phyloP scores from a whole-genome alignment of 2,329 filamentous ascomycete species.

The Cryoendolithus antarcticus region DNA sequence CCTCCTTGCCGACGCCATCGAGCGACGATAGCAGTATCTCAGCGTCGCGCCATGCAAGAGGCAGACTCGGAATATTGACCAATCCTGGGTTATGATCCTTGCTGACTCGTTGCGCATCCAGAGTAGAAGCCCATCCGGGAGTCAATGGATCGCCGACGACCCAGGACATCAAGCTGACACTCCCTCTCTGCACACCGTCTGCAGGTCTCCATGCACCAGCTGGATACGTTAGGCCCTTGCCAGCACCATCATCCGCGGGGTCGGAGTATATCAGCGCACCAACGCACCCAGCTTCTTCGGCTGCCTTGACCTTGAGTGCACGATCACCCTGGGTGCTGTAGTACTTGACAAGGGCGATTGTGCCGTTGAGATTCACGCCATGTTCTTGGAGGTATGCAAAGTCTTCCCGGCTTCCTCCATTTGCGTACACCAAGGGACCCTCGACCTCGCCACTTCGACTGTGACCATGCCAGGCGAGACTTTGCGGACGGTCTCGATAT shows the following conservation, averaged over 20 bases:
- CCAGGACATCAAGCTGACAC: slow-evolving; percentile 69
- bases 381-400: slow-evolving; percentile 60
- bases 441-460: slow-evolving; percentile 77
- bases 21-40: slow-evolving; percentile 65
- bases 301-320: slow-evolving; percentile 77
- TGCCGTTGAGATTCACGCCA: slow-evolving; percentile 61
- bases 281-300: slow-evolving; percentile 70
- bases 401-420: slow-evolving; percentile 78
- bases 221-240: slow-evolving; percentile 59
- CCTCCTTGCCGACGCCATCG: slow-evolving; percentile 58
- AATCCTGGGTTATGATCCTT: slow-evolving; percentile 61
- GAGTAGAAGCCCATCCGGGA: slow-evolving; percentile 66
- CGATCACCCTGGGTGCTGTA: slow-evolving; percentile 61
- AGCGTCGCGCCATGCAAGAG: slow-evolving; percentile 81
- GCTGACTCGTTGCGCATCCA: slow-evolving; percentile 50
- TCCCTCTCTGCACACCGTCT: slow-evolving; percentile 71
- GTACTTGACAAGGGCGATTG: slow-evolving; percentile 74
- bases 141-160: slow-evolving; percentile 85
- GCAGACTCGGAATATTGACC: slow-evolving; percentile 75
- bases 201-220: slow-evolving; percentile 64
- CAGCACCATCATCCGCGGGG: slow-evolving; percentile 70
- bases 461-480: slow-evolving; percentile 73
- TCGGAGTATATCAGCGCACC: slow-evolving; percentile 92
- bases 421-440: slow-evolving; percentile 80
- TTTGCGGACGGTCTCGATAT: slow-evolving; percentile 52